Base-by-base conservation (phyloP, 177 flowering plant species). In the Vitis hybrid region DNA sequence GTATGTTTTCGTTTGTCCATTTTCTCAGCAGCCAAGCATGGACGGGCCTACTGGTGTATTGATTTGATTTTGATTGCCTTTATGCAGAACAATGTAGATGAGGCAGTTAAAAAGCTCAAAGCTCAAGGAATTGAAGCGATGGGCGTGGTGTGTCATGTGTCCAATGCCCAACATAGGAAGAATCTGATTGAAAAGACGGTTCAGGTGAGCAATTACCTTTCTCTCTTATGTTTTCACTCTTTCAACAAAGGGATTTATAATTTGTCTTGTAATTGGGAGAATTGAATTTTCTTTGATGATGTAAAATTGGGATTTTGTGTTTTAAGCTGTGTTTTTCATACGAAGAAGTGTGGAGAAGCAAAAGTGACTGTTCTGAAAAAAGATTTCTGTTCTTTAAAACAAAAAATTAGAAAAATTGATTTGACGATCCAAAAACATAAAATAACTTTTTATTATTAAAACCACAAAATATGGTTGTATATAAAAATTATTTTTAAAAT, bases 61-160 rank as follows among this genome's bases (percentile, higher is more conserved):
- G 6, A 24, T n/a, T 58, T 11, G 75, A 3, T 60, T 67, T 6
- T 35, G 49, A 30, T 71, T 65, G 4, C 19, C 24, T 13, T 64
- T 50, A 56, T 76, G 72, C 81, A 95, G 98, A 88, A 83, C 60
- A 95, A 95, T 77, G 98, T 93, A 2, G 97, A 93, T 77, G 96
- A 88, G 67, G 98, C 99, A 3, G 98, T 86, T 61, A 87, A 83
- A 69, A 84, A 84, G 69, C 94, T 94, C 19, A 87, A 72, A 77
- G 79, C 77, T 57, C 19, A 63, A 75, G 97, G 98, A 67, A 88
- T 94, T 21, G 88, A 89, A 57, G 98, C 70, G 18, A 56, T 84
- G 10, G 99, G 97, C 1, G 69, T 94, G 12, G 97, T 91, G 71
- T 93, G 99, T 72, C 99, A 93, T 80, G 99, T 94, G 0, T 88